Evolutionary conservation across 2,329 filamentous ascomycete genomes (phyloP).

Genomic region (Cladosporium sp.): DNA sequence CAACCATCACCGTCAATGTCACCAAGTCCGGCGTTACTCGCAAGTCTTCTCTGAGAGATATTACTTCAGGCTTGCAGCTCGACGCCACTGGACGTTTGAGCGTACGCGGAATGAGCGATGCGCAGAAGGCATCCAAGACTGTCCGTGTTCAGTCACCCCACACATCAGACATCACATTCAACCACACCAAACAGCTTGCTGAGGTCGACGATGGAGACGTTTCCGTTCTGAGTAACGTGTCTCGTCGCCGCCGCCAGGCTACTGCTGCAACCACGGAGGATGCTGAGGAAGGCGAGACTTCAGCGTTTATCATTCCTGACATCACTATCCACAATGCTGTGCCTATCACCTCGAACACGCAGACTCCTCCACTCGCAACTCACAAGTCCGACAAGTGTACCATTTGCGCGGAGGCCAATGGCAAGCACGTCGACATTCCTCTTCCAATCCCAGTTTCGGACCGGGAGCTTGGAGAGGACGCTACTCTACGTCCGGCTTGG

Average conservation of each 20-base stretch:
- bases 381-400: constrained; percentile 53
- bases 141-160: constrained; percentile 35
- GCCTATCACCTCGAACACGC: constrained; percentile 8
- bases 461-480: constrained; percentile 31
- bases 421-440: constrained; percentile 38
- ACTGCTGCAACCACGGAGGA: constrained; percentile 16
- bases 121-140: constrained; percentile 28
- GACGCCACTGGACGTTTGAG: constrained; percentile 28
- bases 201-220: constrained; percentile 35
- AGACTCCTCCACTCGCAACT: constrained; percentile 19
- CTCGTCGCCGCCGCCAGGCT: constrained; percentile 44
- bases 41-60: constrained; percentile 54
- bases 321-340: constrained; percentile 47
- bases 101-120: constrained; percentile 19
- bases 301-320: constrained; percentile 61
- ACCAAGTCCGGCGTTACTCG: constrained; percentile 40
- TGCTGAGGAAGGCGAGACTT: constrained; percentile 43
- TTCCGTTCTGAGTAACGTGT: constrained; percentile 47
- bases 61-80: constrained; percentile 30
- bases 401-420: constrained; percentile 42
- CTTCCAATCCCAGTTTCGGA: constrained; percentile 29
- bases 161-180: constrained; percentile 29
- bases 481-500: constrained; percentile 59
- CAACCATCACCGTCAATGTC: constrained; percentile 37
- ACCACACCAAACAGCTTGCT: constrained; percentile 25